Base-by-base conservation (phyloP, 2,329 filamentous ascomycete genomes). In the Aspergillus sp. region DNA sequence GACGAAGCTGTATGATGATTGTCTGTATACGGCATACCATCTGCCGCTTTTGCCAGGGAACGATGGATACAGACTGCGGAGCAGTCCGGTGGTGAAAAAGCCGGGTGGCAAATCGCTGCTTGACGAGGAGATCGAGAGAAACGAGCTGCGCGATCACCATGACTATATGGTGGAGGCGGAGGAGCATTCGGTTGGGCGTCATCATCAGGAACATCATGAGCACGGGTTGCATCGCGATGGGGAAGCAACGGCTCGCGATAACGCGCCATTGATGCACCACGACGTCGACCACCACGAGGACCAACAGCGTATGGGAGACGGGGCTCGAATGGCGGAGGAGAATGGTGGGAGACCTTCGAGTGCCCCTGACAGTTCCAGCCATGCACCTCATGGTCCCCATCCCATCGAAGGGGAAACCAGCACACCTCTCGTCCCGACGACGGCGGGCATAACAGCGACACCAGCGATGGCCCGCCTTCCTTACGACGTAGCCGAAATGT, bases 1-100 rank as follows among this genome's bases (percentile, higher is more conserved):
- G 69, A 94, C 91, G 9, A 98, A 98, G 69, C 76, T 97, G 4
- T 98, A 98, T 68, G 93, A 98, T 66, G 93, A 98, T 67, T 98
- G 93, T 62, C 74, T 98, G 27, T 98, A 98, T 64, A 88, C 85
- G 28, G 91, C 95, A 42, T 98, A 98, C 66, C 90, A 96, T 63
- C 73, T 96, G 29, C 93, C 93, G 4, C 72, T 98, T 10, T 74
- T 97, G 45, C 85, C 88, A 2, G 93, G 91, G 1, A 81, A 76
- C 41, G 89, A 94, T 42, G 91, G 93, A 1, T 96, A 90, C 66
- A 78, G 93, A 28, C 75, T 98, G 28, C 81, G 88, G 57, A 96
- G 91, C 63, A 88, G 90, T 60, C 93, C 93, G 0, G 86, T 94
- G 27, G 71, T 97, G 44, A 95, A 94, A 69, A 94, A 86, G 41